These are phyloP conservation scores for Paramecium caudatum DNA, from an alignment of 73 alveolate species.

Conservation along the genomic window DNA sequence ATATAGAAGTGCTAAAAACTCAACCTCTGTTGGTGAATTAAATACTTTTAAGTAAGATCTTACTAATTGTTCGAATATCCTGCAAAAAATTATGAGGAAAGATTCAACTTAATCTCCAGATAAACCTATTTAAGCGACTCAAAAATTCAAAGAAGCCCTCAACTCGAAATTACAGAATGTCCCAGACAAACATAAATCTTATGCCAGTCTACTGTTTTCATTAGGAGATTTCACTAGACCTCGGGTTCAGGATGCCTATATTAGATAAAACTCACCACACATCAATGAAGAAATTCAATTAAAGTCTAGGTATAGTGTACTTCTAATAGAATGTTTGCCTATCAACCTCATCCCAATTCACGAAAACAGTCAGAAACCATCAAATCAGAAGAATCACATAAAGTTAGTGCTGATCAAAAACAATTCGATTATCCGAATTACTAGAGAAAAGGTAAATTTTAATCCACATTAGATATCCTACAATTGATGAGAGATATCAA, in stretches of 20 bases:
- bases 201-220: constrained; percentile 55
- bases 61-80: constrained; percentile 59
- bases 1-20: constrained; percentile 59
- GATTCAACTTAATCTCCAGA: constrained; percentile 69
- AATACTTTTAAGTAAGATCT: constrained; percentile 42
- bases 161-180: constrained; percentile 24
- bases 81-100: constrained; percentile 57
- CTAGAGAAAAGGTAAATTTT: constrained; percentile 60
- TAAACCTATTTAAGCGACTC: constrained; percentile 33
- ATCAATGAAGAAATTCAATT: constrained; percentile 13
- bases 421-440: neutral
- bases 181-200: constrained; percentile 55
- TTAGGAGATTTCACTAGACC: constrained; percentile 53
- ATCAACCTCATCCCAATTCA: constrained; percentile 24
- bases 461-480: constrained; percentile 57
- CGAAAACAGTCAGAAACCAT: constrained; percentile 61
- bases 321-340: constrained; percentile 10
- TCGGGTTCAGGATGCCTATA: constrained; percentile 14
- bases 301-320: neutral
- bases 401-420: constrained; percentile 19
- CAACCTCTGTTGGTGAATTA: constrained; percentile 66
- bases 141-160: constrained; percentile 56
- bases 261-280: constrained; percentile 29
- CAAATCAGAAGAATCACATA: constrained; percentile 69
- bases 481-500: constrained; percentile 59